phyloP scores from a whole-genome alignment of 2,329 filamentous ascomycete species.

The Cladosporium sp. region DNA sequence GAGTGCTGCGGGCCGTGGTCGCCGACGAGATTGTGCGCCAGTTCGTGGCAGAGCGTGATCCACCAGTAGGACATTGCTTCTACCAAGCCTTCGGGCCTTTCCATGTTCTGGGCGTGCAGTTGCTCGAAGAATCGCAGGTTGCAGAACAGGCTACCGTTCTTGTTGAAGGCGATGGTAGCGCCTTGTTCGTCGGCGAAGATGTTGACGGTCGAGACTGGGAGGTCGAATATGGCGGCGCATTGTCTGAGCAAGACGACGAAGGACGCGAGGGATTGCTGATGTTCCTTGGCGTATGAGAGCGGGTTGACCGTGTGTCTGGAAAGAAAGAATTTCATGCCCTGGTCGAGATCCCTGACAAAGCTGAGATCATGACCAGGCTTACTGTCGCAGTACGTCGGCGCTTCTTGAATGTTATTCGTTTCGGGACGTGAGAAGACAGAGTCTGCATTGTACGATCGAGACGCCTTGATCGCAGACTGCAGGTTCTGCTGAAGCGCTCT shows the following conservation, averaged over 20 bases:
- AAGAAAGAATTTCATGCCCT: conserved; percentile 70
- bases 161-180: conserved; percentile 88
- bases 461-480: conserved; percentile 71
- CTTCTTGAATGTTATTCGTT: conserved; percentile 69
- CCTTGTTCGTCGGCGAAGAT: conserved; percentile 80
- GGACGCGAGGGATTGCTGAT: conserved; percentile 58
- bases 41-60: conserved; percentile 90
- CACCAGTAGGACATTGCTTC: conserved; percentile 86
- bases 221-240: conserved; percentile 65
- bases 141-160: conserved; percentile 81
- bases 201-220: conserved; percentile 66
- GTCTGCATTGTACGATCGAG: conserved; percentile 69
- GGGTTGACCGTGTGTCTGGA: conserved; percentile 50
- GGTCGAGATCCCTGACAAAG: conserved; percentile 64
- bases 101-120: conserved; percentile 57
- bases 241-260: conserved; percentile 69
- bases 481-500: conserved; percentile 62
- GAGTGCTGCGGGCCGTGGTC: conserved; percentile 75
- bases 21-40: conserved; percentile 85
- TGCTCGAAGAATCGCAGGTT: conserved; percentile 84
- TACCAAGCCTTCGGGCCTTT: conserved; percentile 46
- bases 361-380: conserved; percentile 67
- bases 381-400: conserved; percentile 78
- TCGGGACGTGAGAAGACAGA: conserved; percentile 67
- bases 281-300: conserved; percentile 55